Base-by-base conservation (phyloP, 1,284 basidiomycete species). In the Fomitopsis pinicola region DNA sequence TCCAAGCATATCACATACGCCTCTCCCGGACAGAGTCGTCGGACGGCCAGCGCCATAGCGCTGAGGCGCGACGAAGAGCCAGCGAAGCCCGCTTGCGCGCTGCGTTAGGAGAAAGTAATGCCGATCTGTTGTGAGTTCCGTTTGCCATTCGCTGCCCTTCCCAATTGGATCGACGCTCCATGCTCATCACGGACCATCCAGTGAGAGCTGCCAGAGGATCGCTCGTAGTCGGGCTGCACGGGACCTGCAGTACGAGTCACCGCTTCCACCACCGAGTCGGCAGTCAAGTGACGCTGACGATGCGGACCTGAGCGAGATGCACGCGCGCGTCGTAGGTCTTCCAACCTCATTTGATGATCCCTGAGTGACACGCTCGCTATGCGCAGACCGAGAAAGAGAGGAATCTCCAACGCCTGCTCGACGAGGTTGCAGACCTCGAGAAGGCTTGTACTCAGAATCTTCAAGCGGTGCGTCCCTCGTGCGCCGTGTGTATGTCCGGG, bases 1-100 rank as follows among this genome's bases (percentile, higher is more conserved):
- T 68, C 17, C 67, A 62, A 38, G 57, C 67, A 26, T 56, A 68
- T 46, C 54, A 61, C n/a, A n/a, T 68, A 4, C 60, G 62, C 9
- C 26, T 63, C 2, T 35, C 60, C 2, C 60, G 55, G 3, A 52
- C 63, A 7, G 44, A 62, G 15, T 15, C 46, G 52, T 59, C 4
- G 42, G 46, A 14, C 57, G 53, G 7, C 17, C 19, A 38, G 19
- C 36, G 46, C 55, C 8, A 56, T 54, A 19, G 58, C 50, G 3
- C 19, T 35, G 19, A 28, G 28, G 6, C 42, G 36, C 30, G 40
- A 22, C 42, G 28, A 9, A 57, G 56, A 8, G 56, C 59, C 1
- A 55, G 59, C 2, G 61, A 65, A 36, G 46, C 42, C 0, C 58
- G 63, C 22, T 59, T 68, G 6, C 62, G 62, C 1, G 59, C 61